Conservation (phyloP, 2,329 filamentous ascomycete genomes). For the Aspergillus flavus region DNA sequence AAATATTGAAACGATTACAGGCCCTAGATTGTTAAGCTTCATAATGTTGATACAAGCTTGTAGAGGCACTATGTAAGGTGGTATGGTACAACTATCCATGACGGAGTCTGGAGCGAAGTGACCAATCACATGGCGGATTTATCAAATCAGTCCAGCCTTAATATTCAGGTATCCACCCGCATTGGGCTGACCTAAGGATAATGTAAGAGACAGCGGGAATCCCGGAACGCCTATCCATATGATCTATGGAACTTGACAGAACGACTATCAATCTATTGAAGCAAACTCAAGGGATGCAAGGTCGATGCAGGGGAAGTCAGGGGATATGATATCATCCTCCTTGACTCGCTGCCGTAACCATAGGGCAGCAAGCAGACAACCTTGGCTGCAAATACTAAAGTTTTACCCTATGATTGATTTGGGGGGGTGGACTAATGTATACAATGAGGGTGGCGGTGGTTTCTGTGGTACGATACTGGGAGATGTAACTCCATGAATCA, state of each 20-base stretch:
- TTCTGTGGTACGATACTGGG: neutral
- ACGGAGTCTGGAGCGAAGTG: neutral
- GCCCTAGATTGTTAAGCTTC: neutral
- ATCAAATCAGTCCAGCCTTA: constrained; percentile 27
- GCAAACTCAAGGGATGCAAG: constrained; percentile 17
- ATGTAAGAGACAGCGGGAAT: neutral
- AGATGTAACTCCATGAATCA: neutral
- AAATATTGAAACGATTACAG: neutral
- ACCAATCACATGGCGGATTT: constrained; percentile 33
- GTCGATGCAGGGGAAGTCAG: constrained; percentile 17
- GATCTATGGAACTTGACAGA: constrained; percentile 1
- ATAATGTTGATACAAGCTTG: neutral
- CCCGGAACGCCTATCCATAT: neutral
- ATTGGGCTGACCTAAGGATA: neutral
- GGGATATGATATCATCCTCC: constrained; percentile 16
- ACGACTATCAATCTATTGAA: constrained; percentile 9
- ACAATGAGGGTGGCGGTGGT: neutral
- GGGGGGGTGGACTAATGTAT: neutral
- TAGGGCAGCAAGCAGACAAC: neutral
- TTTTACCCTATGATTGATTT: neutral
- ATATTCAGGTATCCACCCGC: neutral
- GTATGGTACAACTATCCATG: neutral
- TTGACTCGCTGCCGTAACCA: neutral
- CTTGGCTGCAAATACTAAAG: neutral
- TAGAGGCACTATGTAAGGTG: neutral